Percentiles rank a stretch among this genome's conserved stretches.
phyloP scores from a whole-genome alignment of 371 early-diverging fungal species.

The Mucor saturninus region DNA sequence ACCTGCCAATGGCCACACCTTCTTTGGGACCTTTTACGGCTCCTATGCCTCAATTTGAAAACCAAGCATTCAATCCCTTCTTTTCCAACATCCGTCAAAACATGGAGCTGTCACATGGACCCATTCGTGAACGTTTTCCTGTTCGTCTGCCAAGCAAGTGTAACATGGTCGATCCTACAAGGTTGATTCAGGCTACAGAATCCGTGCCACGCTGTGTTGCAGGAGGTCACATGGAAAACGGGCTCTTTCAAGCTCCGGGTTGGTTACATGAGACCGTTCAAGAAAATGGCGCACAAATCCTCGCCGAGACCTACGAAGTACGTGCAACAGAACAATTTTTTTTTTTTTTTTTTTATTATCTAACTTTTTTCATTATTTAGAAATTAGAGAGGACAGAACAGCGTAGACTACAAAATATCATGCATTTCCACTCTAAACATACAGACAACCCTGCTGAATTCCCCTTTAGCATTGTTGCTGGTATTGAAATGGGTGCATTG shows the following conservation, averaged over 20 bases:
- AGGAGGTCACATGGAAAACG: conserved; percentile 23
- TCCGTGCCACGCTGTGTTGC: conserved; percentile 28
- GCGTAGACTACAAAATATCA: conserved; percentile 66
- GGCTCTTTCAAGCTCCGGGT: conserved; percentile 25
- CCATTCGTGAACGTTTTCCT: conserved; percentile 47
- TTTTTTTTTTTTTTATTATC: neutral
- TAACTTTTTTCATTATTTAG: conserved; percentile 26
- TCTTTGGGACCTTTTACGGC: conserved; percentile 44
- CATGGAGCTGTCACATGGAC: conserved; percentile 40
- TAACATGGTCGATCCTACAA: conserved; percentile 23
- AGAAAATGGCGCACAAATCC: conserved; percentile 36
- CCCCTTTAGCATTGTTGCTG: conserved; percentile 67
- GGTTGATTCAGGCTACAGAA: neutral
- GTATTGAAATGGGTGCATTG: conserved; percentile 67
- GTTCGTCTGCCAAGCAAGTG: conserved; percentile 37
- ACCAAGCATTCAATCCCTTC: conserved; percentile 47
- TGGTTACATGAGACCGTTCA: conserved; percentile 39
- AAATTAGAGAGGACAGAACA: conserved; percentile 64
- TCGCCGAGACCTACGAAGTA: conserved; percentile 55
- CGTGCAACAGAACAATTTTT: conserved; percentile 50
- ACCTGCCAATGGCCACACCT: conserved; percentile 29
- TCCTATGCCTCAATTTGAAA: conserved; percentile 46
- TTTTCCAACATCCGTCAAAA: conserved; percentile 52
- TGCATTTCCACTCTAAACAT: conserved; percentile 59
- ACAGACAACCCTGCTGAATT: conserved; percentile 43